Evolutionary conservation across 106 monocot species (phyloP).

Genomic region (Narthecium ossifragum): DNA sequence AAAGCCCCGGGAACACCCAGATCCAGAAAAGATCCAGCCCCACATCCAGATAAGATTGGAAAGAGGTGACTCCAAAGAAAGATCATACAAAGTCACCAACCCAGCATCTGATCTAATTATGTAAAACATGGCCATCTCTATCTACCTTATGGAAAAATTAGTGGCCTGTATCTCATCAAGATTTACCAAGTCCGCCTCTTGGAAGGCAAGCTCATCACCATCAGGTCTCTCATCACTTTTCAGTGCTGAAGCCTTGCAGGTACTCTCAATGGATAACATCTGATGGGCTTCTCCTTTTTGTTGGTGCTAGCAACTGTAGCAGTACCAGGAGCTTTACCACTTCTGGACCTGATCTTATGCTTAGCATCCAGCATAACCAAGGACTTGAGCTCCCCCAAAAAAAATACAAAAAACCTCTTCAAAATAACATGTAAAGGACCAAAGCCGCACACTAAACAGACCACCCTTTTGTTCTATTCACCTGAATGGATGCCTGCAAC

Average conservation of each 20-base stretch:
- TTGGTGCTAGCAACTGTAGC: constrained; percentile 4
- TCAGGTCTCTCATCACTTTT: constrained; percentile 35
- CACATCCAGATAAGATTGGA: too few relatives aligned
- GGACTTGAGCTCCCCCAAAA: constrained; percentile 13
- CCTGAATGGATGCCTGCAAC: too few relatives aligned
- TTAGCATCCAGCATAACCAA: constrained; percentile 67
- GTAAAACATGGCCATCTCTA: too few relatives aligned
- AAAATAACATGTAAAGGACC: too few relatives aligned
- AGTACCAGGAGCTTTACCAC: constrained; percentile 43
- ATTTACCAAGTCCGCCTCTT: constrained; percentile 22
- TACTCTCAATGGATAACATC: constrained; percentile 73
- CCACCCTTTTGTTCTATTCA: too few relatives aligned
- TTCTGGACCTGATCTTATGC: constrained; percentile 36
- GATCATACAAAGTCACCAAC: too few relatives aligned
- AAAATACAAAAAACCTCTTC: too few relatives aligned
- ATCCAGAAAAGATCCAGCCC: too few relatives aligned
- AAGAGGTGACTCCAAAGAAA: too few relatives aligned
- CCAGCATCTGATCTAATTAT: too few relatives aligned
- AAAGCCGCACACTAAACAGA: too few relatives aligned
- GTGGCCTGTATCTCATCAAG: constrained; percentile 23
- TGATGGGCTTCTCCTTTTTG: constrained; percentile 49
- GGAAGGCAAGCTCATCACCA: constrained; percentile 17
- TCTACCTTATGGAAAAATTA: constrained; percentile 75
- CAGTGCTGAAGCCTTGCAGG: constrained; percentile 16
- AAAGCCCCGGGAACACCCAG: too few relatives aligned